phyloP scores from a whole-genome alignment of 2,329 filamentous ascomycete species.

The Xylaria sp. region DNA sequence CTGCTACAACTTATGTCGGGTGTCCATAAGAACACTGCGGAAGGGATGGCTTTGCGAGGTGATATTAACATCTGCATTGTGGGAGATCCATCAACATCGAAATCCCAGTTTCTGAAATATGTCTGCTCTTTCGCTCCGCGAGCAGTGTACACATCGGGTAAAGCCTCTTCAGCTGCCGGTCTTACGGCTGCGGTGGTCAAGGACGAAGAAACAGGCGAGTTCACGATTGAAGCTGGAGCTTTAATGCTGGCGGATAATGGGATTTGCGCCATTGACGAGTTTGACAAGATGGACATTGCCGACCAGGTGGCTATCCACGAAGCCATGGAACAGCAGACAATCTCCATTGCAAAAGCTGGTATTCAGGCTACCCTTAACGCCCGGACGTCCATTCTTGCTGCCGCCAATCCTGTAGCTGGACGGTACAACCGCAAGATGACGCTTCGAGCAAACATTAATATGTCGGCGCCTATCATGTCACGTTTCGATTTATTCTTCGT shows the following conservation, averaged over 20 bases:
- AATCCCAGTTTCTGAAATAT: slow-evolving; percentile 98
- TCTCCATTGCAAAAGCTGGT: slow-evolving; percentile 97
- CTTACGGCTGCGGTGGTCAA: slow-evolving; percentile 97
- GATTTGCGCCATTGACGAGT: slow-evolving; percentile 98
- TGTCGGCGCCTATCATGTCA: slow-evolving; percentile 99
- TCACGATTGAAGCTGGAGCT: slow-evolving; percentile 97
- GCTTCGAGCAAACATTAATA: slow-evolving; percentile 94
- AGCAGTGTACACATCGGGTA: slow-evolving; percentile 96
- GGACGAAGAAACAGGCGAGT: slow-evolving; percentile 97
- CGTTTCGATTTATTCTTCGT: slow-evolving; percentile 99
- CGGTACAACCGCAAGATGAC: slow-evolving; percentile 98
- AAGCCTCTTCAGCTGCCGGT: slow-evolving; percentile 96
- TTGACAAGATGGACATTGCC: slow-evolving; percentile 98
- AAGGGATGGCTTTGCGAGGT: slow-evolving; percentile 94
- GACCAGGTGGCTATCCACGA: slow-evolving; percentile 99
- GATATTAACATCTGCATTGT: slow-evolving; percentile 99
- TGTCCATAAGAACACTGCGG: slow-evolving; percentile 88
- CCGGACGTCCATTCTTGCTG: slow-evolving; percentile 92
- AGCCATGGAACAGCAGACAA: slow-evolving; percentile 99
- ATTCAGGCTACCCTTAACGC: slow-evolving; percentile 98
- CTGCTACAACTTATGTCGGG: slow-evolving; percentile 96
- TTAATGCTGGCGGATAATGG: slow-evolving; percentile 98
- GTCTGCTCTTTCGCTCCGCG: slow-evolving; percentile 96
- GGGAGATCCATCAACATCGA: slow-evolving; percentile 95
- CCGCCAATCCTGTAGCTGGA: slow-evolving; percentile 94